Base-by-base conservation (phyloP, 768 basidiomycete genomes). In the Macrolepiota albuminosa region DNA sequence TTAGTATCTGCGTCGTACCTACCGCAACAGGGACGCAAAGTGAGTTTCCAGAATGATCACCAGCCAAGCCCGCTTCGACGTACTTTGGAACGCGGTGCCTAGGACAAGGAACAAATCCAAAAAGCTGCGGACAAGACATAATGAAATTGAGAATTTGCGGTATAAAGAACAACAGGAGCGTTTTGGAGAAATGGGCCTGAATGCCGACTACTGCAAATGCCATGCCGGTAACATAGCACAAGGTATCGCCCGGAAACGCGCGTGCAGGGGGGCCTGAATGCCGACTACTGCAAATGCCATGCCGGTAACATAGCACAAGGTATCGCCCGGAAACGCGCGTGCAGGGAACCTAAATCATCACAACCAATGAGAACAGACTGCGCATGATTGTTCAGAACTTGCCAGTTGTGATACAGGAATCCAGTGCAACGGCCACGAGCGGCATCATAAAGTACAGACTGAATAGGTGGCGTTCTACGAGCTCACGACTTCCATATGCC, bases 221-320 rank as follows among this genome's bases (percentile, higher is more conserved):
- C 97, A 99, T 99, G 61, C 97, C 97, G 0, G 94, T 86, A 43
- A 98, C 87, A 75, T 99, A 99, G 73, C 97, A 99, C 34, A 99
- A 81, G 4, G 97, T 99, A 71, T 99, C 97, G 3, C 97, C 97
- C 0, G 95, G 91, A 70, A 98, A 99, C 0, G 84, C 93, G 24
- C 89, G 83, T 10, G 97, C 95, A 6, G 97, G 97, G 71, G 97
- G 0, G 91, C 94, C 68, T 97, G 93, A 63, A 99, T 98, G 26
- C 94, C 95, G 36, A 96, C 95, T 9, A 97, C 95, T 0, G 97
- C 89, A 71, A 99, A 98, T 4, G 97, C 93, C 97, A 99, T 99
- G 61, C 97, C 97, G 0, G 94, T 86, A 43, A 98, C 87, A 75
- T 99, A 99, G 73, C 97, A 99, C 34, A 99, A 81, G 4, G 97